Conservation (phyloP, 164 flowering plant genomes). For the Berberis vulgaris region DNA sequence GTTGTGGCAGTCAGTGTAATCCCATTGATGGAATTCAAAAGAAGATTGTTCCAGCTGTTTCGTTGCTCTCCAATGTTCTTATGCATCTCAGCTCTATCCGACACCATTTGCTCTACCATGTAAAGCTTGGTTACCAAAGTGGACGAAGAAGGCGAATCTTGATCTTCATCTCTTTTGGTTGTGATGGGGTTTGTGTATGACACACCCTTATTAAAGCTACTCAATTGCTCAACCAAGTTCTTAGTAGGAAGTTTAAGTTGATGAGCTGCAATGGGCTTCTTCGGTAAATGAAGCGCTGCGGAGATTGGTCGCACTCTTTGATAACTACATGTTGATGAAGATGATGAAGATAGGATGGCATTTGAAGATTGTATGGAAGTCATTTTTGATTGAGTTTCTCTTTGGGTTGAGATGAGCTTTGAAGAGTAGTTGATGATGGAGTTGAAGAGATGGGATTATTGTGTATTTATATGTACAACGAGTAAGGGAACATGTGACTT, state of each 20-base stretch:
- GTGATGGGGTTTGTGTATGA: conserved; percentile 4
- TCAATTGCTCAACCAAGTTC: conserved; percentile 11
- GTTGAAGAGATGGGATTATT: too few relatives aligned
- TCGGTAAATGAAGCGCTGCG: conserved; percentile 18
- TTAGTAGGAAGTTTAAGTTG: conserved; percentile 17
- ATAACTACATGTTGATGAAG: not conserved
- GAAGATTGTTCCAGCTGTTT: conserved; percentile 42
- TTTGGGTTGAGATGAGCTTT: too few relatives aligned
- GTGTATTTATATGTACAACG: too few relatives aligned
- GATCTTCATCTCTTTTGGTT: not conserved
- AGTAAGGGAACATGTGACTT: too few relatives aligned
- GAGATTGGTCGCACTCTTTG: not conserved
- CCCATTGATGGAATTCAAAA: conserved; percentile 30
- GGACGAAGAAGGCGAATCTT: not conserved
- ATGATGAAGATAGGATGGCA: conserved; percentile 1
- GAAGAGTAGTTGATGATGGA: too few relatives aligned
- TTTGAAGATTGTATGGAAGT: conserved; percentile 21
- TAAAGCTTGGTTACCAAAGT: conserved; percentile 25
- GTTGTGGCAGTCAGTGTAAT: conserved; percentile 37
- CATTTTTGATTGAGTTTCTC: conserved; percentile 11
- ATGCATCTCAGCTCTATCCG: conserved; percentile 46
- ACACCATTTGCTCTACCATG: conserved; percentile 27
- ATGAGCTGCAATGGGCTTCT: not conserved
- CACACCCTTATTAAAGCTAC: not conserved
- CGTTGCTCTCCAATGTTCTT: conserved; percentile 35